These are phyloP conservation scores for Periconia digitata DNA, from an alignment of 2,329 filamentous ascomycete genomes.

Conservation along the genomic window DNA sequence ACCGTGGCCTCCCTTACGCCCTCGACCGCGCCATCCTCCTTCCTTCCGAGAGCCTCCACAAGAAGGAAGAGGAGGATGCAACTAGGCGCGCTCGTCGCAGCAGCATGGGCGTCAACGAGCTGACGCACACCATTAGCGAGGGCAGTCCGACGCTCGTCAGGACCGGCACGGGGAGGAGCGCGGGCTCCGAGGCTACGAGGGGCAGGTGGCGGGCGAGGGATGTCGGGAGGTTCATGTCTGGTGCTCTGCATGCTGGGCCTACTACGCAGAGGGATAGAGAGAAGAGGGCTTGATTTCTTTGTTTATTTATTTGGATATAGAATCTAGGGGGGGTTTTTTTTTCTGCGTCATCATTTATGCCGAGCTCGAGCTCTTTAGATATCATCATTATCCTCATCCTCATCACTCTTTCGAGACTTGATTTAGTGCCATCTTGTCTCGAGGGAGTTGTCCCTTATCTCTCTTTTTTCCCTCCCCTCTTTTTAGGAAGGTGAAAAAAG, in stretches of 20 bases:
- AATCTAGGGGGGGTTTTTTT: too few species aligned
- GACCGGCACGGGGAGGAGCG: slow-evolving; percentile 19
- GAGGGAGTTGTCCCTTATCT: too few species aligned
- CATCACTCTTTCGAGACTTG: too few species aligned
- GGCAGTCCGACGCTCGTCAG: slow-evolving; percentile 13
- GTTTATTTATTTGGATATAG: neutral
- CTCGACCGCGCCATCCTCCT: slow-evolving; percentile 70
- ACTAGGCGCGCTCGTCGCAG: slow-evolving; percentile 42
- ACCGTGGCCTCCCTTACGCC: slow-evolving; percentile 67
- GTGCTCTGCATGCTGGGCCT: slow-evolving; percentile 32
- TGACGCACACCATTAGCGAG: slow-evolving; percentile 3
- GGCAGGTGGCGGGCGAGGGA: slow-evolving; percentile 7
- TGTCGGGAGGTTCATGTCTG: slow-evolving; percentile 24
- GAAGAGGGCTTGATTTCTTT: slow-evolving; percentile 11
- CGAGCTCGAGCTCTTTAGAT: too few species aligned
- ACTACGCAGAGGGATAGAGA: slow-evolving; percentile 22
- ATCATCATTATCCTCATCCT: too few species aligned
- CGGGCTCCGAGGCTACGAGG: slow-evolving; percentile 9
- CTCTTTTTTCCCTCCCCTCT: too few species aligned
- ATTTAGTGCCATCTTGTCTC: too few species aligned
- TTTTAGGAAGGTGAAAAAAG: too few species aligned
- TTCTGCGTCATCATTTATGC: too few species aligned
- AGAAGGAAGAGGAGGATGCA: slow-evolving; percentile 59
- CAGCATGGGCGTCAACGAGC: slow-evolving; percentile 25
- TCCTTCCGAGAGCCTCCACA: slow-evolving; percentile 64